Percentiles rank a stretch among this genome's conserved stretches.
phyloP scores from a whole-genome alignment of 352 stramenopile genomes.

The Phytophthora melonis region DNA sequence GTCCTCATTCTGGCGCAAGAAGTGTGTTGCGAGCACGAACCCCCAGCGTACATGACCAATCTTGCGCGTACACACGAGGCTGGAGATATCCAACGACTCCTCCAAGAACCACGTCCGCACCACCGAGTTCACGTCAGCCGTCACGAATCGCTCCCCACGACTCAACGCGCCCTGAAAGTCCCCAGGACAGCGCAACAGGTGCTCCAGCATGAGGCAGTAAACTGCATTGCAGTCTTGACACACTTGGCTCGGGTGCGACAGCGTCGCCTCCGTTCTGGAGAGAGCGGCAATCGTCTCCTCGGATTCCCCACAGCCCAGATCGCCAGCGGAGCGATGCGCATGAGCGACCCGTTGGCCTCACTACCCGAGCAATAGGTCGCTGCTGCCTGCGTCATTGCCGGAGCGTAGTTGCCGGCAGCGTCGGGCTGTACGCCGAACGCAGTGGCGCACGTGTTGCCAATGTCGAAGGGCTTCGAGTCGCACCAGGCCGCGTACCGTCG shows the following conservation, averaged over 20 bases:
- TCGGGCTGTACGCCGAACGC: constrained; percentile 45
- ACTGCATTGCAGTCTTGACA: constrained; percentile 72
- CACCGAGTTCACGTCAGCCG: constrained; percentile 25
- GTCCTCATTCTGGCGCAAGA: constrained; percentile 45
- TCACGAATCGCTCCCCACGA: constrained; percentile 49
- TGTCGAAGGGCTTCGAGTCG: constrained; percentile 54
- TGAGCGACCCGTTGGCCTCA: constrained; percentile 66
- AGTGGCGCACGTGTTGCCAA: constrained; percentile 57
- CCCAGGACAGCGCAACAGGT: constrained; percentile 50
- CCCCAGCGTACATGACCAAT: constrained; percentile 62
- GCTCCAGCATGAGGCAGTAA: constrained; percentile 61
- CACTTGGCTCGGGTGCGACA: constrained; percentile 61
- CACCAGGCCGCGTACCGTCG: constrained; percentile 49
- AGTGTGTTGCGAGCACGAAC: constrained; percentile 59
- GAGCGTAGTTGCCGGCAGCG: constrained; percentile 23
- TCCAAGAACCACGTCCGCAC: constrained; percentile 56
- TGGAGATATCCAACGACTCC: constrained; percentile 51
- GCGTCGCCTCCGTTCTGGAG: constrained; percentile 46
- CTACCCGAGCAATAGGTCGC: constrained; percentile 34
- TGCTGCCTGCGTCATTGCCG: constrained; percentile 40
- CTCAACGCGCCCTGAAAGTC: constrained; percentile 48
- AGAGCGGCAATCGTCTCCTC: constrained; percentile 42
- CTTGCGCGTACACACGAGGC: constrained; percentile 42
- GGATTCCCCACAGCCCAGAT: constrained; percentile 45
- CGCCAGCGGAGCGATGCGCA: constrained; percentile 58